Percentiles rank a stretch among this genome's conserved stretches.
These are phyloP conservation scores for Extremus antarcticus DNA, from an alignment of 495 filamentous ascomycete genomes.

Conservation along the genomic window DNA sequence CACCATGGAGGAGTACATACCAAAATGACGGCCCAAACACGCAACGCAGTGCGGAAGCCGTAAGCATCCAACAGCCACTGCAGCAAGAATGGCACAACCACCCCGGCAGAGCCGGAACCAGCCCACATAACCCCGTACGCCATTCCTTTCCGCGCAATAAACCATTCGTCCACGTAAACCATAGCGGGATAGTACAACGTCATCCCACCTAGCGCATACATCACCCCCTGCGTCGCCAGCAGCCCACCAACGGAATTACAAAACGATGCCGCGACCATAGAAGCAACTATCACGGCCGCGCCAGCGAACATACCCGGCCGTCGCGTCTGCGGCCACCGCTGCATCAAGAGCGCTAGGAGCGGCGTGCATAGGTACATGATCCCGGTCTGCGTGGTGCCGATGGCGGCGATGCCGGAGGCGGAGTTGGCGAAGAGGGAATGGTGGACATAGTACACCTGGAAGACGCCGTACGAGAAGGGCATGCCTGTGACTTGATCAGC, in stretches of 20 bases:
- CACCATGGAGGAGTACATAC: constrained; percentile 19
- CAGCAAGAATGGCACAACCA: constrained; percentile 29
- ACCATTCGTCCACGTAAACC: constrained; percentile 48
- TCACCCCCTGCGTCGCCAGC: constrained; percentile 43
- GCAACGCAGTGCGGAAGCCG: constrained; percentile 45
- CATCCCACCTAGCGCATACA: constrained; percentile 41
- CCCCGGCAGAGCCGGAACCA: constrained; percentile 35
- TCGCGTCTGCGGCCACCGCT: constrained; percentile 20
- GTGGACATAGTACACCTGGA: constrained; percentile 46
- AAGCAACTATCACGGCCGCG: constrained; percentile 21
- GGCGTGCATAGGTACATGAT: constrained; percentile 41
- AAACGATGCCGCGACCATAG: constrained; percentile 36
- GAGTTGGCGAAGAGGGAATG: constrained; percentile 35
- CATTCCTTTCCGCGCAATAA: constrained; percentile 39
- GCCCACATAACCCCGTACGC: constrained; percentile 49
- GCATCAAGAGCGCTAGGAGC: constrained; percentile 29
- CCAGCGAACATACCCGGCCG: constrained; percentile 28
- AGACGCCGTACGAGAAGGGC: constrained; percentile 51
- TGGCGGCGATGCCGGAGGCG: constrained; percentile 37
- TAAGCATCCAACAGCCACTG: constrained; percentile 38
- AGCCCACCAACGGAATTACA: constrained; percentile 35
- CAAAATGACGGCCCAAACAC: constrained; percentile 40
- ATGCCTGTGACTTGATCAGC: constrained; percentile 41
- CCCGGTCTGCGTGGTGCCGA: constrained; percentile 40
- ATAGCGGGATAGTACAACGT: constrained; percentile 40